Evolutionary conservation across 768 basidiomycete genomes (phyloP).

Genomic region (Exsudoporus frostii): DNA sequence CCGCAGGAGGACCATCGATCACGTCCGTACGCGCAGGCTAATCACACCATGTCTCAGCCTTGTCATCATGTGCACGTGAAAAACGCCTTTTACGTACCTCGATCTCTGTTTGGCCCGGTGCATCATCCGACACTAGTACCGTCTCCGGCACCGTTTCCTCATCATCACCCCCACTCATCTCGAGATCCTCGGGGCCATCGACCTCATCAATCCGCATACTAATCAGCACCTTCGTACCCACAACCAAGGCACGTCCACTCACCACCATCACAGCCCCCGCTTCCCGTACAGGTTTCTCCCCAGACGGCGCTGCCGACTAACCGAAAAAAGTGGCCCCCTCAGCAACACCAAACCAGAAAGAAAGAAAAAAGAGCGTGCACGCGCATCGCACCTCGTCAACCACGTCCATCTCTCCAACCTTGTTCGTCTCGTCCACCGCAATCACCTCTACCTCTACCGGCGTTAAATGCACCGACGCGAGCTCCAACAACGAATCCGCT

Average conservation of each 20-base stretch:
- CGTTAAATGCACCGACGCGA: constrained; percentile 26
- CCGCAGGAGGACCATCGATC: neutral
- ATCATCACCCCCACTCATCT: neutral
- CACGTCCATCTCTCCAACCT: neutral
- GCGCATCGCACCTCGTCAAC: constrained; percentile 10
- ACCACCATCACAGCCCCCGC: constrained; percentile 1
- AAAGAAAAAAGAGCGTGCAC: neutral
- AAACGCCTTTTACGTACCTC: neutral
- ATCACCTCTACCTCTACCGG: neutral
- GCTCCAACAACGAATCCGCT: constrained; percentile 18
- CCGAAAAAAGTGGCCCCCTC: neutral
- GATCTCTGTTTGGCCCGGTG: neutral
- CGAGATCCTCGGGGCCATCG: neutral
- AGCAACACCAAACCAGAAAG: neutral
- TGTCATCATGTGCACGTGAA: neutral
- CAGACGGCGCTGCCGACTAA: neutral
- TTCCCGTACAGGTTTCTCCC: neutral
- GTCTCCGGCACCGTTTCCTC: neutral
- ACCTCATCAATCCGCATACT: neutral
- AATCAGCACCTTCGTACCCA: neutral
- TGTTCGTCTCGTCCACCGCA: neutral
- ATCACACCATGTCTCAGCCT: neutral
- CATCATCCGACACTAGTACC: neutral
- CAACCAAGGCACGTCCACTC: neutral
- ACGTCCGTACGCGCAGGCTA: neutral